Evolutionary conservation across 805 yeast species (phyloP), one percentile per base, ranked within the genome.

Genomic region (Debaryomyces maramus): DNA sequence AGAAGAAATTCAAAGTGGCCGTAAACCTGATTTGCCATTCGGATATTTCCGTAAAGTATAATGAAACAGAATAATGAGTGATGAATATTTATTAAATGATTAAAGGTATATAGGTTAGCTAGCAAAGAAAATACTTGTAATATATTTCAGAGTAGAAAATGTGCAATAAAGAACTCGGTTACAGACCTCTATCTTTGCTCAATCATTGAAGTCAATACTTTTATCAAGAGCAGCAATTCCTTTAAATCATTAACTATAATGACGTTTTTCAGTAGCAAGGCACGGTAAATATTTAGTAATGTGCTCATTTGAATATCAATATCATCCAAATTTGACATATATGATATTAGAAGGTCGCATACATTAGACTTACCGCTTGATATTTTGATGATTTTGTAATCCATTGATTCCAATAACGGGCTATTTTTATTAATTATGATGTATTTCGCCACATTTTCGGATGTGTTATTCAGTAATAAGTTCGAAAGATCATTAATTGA

Each of bases 31-130:
- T 11, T 42, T 46, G 3, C 52, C 49, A 11, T 53, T 50, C 46
- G 58, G 58, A 3, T 44, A 45, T 18, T 53, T 52, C 34, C 41
- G 46, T 29, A 41, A 29, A n/a, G n/a, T n/a, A n/a, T n/a, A n/a
- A n/a, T n/a, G n/a, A n/a, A n/a, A n/a, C n/a, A n/a, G n/a, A n/a
- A n/a, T n/a, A n/a, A n/a, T n/a, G n/a, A n/a, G 15, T 20, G 14
- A 19, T 37, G 18, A 30, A 14, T 15, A 29, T 29, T 16, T 29
- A 29, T 29, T 29, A 16, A n/a, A n/a, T n/a, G n/a, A n/a, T n/a
- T n/a, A n/a, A n/a, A n/a, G n/a, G n/a, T n/a, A n/a, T n/a, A n/a
- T n/a, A n/a, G n/a, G n/a, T n/a, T n/a, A n/a, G n/a, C n/a, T n/a
- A n/a, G n/a, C n/a, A n/a, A n/a, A n/a, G n/a, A n/a, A n/a, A n/a